Conservation (phyloP, 495 filamentous ascomycete genomes). For the Sphaerosporella brunnea region DNA sequence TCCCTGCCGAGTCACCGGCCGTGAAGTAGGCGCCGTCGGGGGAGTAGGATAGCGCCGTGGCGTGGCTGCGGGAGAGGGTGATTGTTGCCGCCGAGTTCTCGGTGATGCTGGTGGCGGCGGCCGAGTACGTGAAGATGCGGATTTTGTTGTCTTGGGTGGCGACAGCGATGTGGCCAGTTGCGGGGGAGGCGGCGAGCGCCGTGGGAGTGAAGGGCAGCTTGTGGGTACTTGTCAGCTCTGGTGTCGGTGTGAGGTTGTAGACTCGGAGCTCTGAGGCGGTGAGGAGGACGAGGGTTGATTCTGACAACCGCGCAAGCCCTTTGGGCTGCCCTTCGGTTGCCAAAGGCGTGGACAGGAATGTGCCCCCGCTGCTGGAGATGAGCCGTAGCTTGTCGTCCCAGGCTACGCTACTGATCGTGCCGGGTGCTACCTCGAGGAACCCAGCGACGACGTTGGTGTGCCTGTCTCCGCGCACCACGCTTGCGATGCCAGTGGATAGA, state of each 20-base stretch:
- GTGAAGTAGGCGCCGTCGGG: conserved; percentile 53
- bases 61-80: conserved; percentile 35
- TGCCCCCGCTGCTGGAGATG: conserved; percentile 43
- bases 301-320: conserved; percentile 30
- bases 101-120: conserved; percentile 32
- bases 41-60: conserved; percentile 62
- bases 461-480: conserved; percentile 52
- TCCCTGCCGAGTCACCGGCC: conserved; percentile 65
- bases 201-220: conserved; percentile 41
- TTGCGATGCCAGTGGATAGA: conserved; percentile 44
- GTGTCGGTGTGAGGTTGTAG: conserved; percentile 5
- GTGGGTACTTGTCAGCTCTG: conserved; percentile 21
- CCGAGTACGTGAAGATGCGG: conserved; percentile 48
- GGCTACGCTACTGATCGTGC: conserved; percentile 62
- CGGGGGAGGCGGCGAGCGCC: conserved; percentile 47
- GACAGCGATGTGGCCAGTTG: conserved; percentile 43
- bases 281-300: conserved; percentile 8
- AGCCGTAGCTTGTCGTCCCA: conserved; percentile 91
- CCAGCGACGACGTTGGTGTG: conserved; percentile 79
- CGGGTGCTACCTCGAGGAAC: conserved; percentile 40
- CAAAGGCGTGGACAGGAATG: conserved; percentile 36
- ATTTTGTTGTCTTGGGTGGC: conserved; percentile 54
- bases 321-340: conserved; percentile 43
- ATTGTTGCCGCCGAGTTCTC: conserved; percentile 28
- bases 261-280: conserved; percentile 15